Base-by-base conservation (phyloP, 345 rosid species). In the Sisymbrium altissimum region DNA sequence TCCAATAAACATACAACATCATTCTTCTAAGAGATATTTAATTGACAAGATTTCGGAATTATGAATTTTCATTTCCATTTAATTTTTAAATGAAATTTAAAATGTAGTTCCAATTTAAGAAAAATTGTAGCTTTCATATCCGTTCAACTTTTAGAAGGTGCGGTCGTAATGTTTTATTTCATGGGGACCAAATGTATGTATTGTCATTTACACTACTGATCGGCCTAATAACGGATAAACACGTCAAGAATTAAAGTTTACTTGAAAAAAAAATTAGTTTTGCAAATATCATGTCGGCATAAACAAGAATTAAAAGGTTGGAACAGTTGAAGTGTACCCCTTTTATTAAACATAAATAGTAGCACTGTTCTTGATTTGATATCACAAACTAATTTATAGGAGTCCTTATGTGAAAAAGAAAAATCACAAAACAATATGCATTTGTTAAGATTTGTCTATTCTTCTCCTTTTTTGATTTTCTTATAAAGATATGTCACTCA, bases 281-380 rank as follows among this genome's bases (percentile, higher is more conserved):
- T n/a, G 55, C 67, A 48, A 27, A 67, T 33, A 40, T 52, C 12
- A 68, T 43, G 65, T 68, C 64, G 79, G 58, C 70, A 61, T 52
- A 62, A 61, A 68, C 70, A 35, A 53, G 49, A 68, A 36, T 12
- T 53, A 53, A 75, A n/a, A 21, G 58, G 25, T 50, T 30, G 50
- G 40, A 30, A 40, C 70, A 12, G 74, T 60, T 68, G 70, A 52
- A 61, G 0, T 75, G 69, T 75, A 9, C 3, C 41, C 70, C 25
- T 53, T 61, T 33, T 7, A 49, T 17, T 68, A 2, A 13, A 21
- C 79, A 75, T 30, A 38, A 67, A 23, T 27, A 48, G 15, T 17
- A 56, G n/a, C 8, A 15, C 1, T 45, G 21, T 39, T 66, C 52
- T 66, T 39, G 25, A 30, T 59, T 54, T 41, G 35, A 32, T 58